phyloP scores from a whole-genome alignment of 2,329 filamentous ascomycete genomes.

The Rhexocercosporidium sp. region DNA sequence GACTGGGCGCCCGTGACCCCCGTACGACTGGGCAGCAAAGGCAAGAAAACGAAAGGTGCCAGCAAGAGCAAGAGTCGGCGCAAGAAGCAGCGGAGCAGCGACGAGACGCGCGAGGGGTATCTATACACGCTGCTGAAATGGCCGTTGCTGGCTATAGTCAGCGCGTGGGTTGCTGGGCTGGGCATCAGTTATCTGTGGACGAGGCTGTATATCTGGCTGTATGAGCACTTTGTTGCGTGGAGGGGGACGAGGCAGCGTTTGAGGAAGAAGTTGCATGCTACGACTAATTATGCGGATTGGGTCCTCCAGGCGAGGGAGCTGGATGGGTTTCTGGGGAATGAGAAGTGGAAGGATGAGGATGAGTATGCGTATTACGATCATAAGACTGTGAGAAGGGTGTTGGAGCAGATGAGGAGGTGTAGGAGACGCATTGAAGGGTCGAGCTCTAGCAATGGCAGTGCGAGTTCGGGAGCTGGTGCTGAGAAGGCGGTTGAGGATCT shows the following conservation, averaged over 20 bases:
- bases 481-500: constrained; percentile 73
- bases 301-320: constrained; percentile 77
- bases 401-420: constrained; percentile 73
- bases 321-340: constrained; percentile 81
- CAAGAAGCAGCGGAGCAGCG: constrained; percentile 61
- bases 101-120: constrained; percentile 94
- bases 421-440: constrained; percentile 58
- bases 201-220: constrained; percentile 86
- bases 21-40: constrained; percentile 43
- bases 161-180: constrained; percentile 79
- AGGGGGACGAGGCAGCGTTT: constrained; percentile 76
- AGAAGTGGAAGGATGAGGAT: constrained; percentile 79
- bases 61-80: constrained; percentile 39
- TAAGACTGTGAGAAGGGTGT: constrained; percentile 78
- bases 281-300: constrained; percentile 84
- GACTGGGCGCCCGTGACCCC: constrained; percentile 90
- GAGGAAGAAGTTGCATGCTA: constrained; percentile 71
- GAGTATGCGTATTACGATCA: constrained; percentile 87
- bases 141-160: constrained; percentile 82
- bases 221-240: constrained; percentile 93
- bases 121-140: constrained; percentile 90
- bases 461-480: constrained; percentile 45
- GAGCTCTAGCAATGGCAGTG: constrained; percentile 32
- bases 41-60: constrained; percentile 43
- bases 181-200: constrained; percentile 78